Percentiles rank a stretch among this genome's conserved stretches.
Evolutionary conservation across 768 basidiomycete genomes (phyloP).

Genomic region (Phylloporus rhodoxanthus): DNA sequence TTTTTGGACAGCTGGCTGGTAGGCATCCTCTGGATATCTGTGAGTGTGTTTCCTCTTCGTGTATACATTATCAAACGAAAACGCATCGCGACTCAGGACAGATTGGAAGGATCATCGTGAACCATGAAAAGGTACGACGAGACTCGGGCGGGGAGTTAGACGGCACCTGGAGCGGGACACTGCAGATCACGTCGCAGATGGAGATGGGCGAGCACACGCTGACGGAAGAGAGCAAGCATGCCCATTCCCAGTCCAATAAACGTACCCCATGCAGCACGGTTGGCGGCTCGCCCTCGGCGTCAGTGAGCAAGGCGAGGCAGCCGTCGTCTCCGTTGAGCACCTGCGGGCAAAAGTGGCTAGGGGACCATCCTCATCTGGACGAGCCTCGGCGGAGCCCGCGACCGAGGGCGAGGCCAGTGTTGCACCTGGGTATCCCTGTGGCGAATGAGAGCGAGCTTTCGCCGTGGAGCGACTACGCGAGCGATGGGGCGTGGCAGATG

Average conservation of each 20-base stretch:
- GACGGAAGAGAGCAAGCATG: not conserved
- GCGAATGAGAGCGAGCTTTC: not conserved
- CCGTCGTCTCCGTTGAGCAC: not conserved
- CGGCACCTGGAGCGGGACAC: not conserved
- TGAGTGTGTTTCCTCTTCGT: conserved; percentile 4
- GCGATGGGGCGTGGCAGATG: not conserved
- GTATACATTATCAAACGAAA: no score
- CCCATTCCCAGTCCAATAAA: not conserved
- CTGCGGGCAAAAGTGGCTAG: not conserved
- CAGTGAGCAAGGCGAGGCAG: not conserved
- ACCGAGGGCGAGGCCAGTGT: not conserved
- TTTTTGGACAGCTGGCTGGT: conserved; percentile 14
- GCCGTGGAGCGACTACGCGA: not conserved
- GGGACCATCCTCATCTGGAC: not conserved
- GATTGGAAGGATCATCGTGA: conserved; percentile 16
- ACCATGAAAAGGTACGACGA: conserved; percentile 3
- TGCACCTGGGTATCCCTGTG: not conserved
- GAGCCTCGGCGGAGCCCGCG: not conserved
- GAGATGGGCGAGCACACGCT: conserved; percentile 8
- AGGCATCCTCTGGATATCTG: conserved; percentile 14
- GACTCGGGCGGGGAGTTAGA: not conserved
- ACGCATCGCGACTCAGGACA: not conserved
- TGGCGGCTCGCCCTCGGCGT: not conserved
- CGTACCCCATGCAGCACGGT: not conserved
- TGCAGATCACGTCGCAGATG: conserved; percentile 17